Evolutionary conservation across 768 basidiomycete genomes (phyloP).

Genomic region (Leccinellum rugosiceps): DNA sequence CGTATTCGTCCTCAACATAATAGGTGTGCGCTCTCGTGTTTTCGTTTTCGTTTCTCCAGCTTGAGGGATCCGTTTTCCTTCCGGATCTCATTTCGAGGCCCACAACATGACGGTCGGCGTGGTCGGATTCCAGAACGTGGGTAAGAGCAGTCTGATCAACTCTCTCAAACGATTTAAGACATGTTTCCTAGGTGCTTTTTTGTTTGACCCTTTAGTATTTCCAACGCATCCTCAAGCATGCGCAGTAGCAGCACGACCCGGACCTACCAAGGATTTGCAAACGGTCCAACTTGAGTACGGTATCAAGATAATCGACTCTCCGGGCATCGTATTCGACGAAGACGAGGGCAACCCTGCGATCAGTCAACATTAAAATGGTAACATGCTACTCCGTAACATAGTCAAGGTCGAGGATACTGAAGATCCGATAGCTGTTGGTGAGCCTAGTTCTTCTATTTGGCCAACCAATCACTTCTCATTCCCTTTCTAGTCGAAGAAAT

Average conservation of each 20-base stretch:
- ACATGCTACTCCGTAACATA: constrained; percentile 81
- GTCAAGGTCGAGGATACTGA: constrained; percentile 88
- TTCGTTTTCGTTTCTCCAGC: too few relatives aligned
- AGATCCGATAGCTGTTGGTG: constrained; percentile 87
- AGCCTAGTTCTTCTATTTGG: constrained; percentile 22
- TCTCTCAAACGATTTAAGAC: constrained; percentile 84
- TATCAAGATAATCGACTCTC: constrained; percentile 89
- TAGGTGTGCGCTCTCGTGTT: constrained; percentile 54
- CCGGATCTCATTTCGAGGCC: constrained; percentile 80
- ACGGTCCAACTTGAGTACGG: constrained; percentile 91
- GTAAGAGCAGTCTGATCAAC: constrained; percentile 94
- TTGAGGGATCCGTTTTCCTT: too few relatives aligned
- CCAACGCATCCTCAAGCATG: constrained; percentile 57
- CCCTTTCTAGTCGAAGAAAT: constrained; percentile 77
- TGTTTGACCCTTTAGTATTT: background rate
- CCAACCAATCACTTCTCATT: background rate
- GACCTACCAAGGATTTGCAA: constrained; percentile 91
- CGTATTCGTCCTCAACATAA: constrained; percentile 94
- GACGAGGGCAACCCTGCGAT: constrained; percentile 50
- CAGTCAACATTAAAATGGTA: constrained; percentile 46
- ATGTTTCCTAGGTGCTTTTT: too few relatives aligned
- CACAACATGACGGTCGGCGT: constrained; percentile 84
- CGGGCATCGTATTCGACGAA: constrained; percentile 95
- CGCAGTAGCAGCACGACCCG: constrained; percentile 90
- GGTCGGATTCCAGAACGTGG: constrained; percentile 96